Base-by-base conservation (phyloP, 208 protist genomes). In the Porcisia hertigi region DNA sequence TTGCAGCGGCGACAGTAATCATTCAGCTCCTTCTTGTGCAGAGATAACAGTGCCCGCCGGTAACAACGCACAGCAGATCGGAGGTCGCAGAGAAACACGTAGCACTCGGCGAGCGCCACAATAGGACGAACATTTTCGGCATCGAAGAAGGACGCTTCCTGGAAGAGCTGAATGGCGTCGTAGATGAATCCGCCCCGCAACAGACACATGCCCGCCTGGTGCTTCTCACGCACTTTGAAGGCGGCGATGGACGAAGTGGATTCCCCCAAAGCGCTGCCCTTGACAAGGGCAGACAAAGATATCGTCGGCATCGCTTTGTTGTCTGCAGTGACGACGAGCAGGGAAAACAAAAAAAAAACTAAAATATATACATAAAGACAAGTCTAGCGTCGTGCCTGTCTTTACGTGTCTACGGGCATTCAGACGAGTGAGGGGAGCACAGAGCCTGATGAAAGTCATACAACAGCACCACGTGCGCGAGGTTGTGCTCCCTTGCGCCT, bases 51-150 rank as follows among this genome's bases (percentile, higher is more conserved):
- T 36, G 90, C 89, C 14, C 90, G 88, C 0, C 92, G 87, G 69
- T 97, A 97, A 59, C 90, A 88, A 16, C 89, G 88, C 43, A 97
- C 81, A 12, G 93, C 93, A 18, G 89, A 92, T 62, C 90, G 90
- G 55, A 97, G 80, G 75, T 97, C 93, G 82, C 87, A 94, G 3
- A 96, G 74, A 2, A 87, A 89, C 53, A 96, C 74, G 80, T 94
- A 95, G 66, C 90, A 94, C 84, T 97, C 91, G 7, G 91, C 93
- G 5, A 88, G 69, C 3, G 93, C 90, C 39, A 92, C 87, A 59
- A 94, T 79, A 3, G 93, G 90, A 41, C 88, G 86, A 57, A 90
- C 85, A 67, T 93, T 88, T 18, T 95, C 76, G 14, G 84, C 83
- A 30, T 89, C 71, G 70, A 96, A 96, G 72, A 97, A 97, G 52